Percentiles rank a stretch among this genome's conserved stretches.
phyloP scores from a whole-genome alignment of 306 rosid genomes.

The Sindora glabra region DNA sequence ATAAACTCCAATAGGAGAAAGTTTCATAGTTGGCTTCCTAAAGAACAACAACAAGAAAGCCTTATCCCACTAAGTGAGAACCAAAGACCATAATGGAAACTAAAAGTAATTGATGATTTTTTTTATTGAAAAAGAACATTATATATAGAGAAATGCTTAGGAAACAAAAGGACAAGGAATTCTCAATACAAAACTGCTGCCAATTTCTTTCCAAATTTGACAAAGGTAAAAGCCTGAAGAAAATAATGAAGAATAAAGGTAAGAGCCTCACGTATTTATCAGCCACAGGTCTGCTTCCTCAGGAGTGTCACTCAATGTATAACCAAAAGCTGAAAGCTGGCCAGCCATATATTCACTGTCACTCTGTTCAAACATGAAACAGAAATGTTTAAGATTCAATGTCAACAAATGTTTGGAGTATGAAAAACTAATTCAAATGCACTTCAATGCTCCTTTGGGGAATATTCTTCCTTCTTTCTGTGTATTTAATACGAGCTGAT shows the following conservation, averaged over 20 bases:
- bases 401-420: neutral
- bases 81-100: too few species aligned
- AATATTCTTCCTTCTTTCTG: too few species aligned
- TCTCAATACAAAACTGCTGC: too few species aligned
- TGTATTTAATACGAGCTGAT: too few species aligned
- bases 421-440: neutral
- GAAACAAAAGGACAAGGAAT: neutral
- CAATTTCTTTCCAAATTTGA: too few species aligned
- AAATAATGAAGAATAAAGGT: neutral
- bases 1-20: neutral
- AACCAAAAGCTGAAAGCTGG: constrained; percentile 90
- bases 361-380: constrained; percentile 48
- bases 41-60: too few species aligned
- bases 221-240: too few species aligned
- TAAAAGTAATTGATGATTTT: too few species aligned
- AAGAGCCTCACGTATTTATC: constrained; percentile 66
- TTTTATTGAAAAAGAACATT: too few species aligned
- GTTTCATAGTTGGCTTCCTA: neutral
- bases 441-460: too few species aligned
- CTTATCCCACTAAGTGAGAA: too few species aligned
- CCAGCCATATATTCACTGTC: constrained; percentile 99
- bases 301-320: constrained; percentile 66
- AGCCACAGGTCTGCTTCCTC: constrained; percentile 96
- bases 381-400: neutral
- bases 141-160: neutral